Percentiles rank a stretch among this genome's conserved stretches.
Evolutionary conservation across 2,329 filamentous ascomycete species (phyloP).

Genomic region (Stromatinia cepivora): DNA sequence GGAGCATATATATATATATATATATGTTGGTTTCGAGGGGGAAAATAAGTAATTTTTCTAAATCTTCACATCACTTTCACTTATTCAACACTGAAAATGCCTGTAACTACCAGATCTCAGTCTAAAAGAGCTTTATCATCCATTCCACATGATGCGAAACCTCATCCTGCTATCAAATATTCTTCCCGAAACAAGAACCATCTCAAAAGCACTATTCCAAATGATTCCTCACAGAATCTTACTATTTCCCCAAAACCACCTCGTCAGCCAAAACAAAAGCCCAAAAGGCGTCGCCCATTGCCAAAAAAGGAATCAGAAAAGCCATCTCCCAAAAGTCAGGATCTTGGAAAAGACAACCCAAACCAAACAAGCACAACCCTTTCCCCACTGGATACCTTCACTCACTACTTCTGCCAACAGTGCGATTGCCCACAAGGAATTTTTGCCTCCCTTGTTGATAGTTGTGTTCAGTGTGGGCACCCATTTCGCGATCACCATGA

Average conservation of each 20-base stretch:
- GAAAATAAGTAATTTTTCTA: not conserved
- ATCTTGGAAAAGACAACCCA: not conserved
- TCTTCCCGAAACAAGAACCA: not conserved
- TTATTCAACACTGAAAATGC: not conserved
- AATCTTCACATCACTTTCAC: not conserved
- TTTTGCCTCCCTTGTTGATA: not conserved
- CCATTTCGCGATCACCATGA: no score
- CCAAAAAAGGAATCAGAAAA: not conserved
- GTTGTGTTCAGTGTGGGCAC: not conserved
- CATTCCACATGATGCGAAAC: not conserved
- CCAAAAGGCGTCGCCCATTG: not conserved
- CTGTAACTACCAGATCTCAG: not conserved
- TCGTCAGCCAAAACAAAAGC: not conserved
- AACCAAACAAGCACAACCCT: not conserved
- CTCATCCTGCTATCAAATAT: not conserved
- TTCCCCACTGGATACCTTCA: not conserved
- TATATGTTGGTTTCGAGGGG: no score
- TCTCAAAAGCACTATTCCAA: no score
- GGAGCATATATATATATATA: no score
- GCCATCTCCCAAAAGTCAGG: not conserved
- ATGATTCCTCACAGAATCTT: not conserved
- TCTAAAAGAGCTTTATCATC: not conserved
- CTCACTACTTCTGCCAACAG: not conserved
- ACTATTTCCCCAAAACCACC: not conserved
- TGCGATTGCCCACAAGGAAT: slow-evolving; percentile 4